These are phyloP conservation scores for Cytospora piceae DNA, from an alignment of 2,329 filamentous ascomycete species.

Conservation along the genomic window DNA sequence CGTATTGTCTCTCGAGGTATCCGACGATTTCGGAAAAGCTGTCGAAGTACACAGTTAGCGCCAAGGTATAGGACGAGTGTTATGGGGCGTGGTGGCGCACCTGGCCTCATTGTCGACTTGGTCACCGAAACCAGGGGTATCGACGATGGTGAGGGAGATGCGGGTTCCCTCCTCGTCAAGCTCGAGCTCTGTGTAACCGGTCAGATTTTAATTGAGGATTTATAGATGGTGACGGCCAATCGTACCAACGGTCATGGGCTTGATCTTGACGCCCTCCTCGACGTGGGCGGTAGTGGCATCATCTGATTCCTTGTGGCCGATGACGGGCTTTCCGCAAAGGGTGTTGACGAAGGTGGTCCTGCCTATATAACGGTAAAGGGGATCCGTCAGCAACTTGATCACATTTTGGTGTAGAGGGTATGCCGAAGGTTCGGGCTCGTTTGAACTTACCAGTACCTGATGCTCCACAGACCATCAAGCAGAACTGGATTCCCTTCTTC, in stretches of 20 bases:
- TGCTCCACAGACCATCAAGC: constrained; percentile 99
- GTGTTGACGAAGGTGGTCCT: constrained; percentile 99
- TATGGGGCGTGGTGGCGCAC: constrained; percentile 51
- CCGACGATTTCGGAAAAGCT: constrained; percentile 98
- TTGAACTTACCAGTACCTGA: constrained; percentile 85
- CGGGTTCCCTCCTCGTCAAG: constrained; percentile 98
- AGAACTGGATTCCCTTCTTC: constrained; percentile 99
- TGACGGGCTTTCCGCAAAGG: constrained; percentile 91
- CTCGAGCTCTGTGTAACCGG: constrained; percentile 71
- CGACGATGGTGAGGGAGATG: constrained; percentile 97
- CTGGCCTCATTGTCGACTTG: constrained; percentile 99
- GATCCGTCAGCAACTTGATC: constrained; percentile 30
- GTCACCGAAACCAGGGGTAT: constrained; percentile 97
- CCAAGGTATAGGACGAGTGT: background rate
- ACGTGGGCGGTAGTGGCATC: constrained; percentile 86
- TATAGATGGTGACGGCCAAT: constrained; percentile 28
- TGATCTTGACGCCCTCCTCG: constrained; percentile 97
- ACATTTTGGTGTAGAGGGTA: constrained; percentile 21
- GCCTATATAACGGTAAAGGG: constrained; percentile 55
- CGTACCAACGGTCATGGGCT: constrained; percentile 95
- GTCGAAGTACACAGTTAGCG: constrained; percentile 27
- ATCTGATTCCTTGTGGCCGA: constrained; percentile 89
- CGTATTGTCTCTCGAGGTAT: constrained; percentile 98
- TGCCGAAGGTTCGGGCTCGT: constrained; percentile 25
- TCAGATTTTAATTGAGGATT: constrained; percentile 35